phyloP scores from a whole-genome alignment of 1,284 basidiomycete species.

The Ustilago trichophora region DNA sequence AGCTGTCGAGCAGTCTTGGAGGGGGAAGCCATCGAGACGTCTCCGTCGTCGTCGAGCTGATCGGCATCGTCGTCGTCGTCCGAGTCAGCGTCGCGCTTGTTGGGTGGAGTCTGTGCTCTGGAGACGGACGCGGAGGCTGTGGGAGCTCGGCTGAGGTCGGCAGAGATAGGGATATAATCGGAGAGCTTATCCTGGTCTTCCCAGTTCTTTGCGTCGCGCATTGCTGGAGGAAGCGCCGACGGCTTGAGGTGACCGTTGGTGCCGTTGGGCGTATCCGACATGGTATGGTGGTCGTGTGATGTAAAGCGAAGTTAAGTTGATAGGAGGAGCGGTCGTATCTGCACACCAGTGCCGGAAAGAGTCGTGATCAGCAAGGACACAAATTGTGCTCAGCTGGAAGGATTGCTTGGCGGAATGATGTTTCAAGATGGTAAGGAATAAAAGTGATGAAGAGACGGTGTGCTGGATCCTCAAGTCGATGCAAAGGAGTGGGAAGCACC shows the following conservation, averaged over 20 bases:
- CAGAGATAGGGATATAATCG: conserved; percentile 53
- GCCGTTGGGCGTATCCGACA: conserved; percentile 32
- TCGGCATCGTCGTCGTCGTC: conserved; percentile 34
- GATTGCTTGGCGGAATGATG: no score
- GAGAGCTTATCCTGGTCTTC: conserved; percentile 60
- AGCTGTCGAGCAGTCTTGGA: conserved; percentile 54
- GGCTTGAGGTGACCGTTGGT: conserved; percentile 41
- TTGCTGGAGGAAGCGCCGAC: conserved; percentile 26
- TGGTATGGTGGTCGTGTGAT: no score
- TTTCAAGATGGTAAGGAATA: no score
- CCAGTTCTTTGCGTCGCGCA: conserved; percentile 46
- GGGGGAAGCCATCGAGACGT: conserved; percentile 28
- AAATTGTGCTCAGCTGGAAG: no score
- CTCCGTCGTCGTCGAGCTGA: conserved; percentile 35
- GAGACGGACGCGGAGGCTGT: conserved; percentile 51
- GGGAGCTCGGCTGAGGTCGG: conserved; percentile 48
- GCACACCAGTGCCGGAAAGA: no score
- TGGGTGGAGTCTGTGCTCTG: conserved; percentile 33
- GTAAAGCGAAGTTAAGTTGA: no score
- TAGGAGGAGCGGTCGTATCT: no score
- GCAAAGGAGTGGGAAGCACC: no score
- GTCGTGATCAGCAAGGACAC: no score
- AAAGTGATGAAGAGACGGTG: no score
- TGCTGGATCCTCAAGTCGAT: no score
- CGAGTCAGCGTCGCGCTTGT: conserved; percentile 21